Conservation (phyloP, 2,329 filamentous ascomycete genomes). For the Teratosphaeria zuluensis region DNA sequence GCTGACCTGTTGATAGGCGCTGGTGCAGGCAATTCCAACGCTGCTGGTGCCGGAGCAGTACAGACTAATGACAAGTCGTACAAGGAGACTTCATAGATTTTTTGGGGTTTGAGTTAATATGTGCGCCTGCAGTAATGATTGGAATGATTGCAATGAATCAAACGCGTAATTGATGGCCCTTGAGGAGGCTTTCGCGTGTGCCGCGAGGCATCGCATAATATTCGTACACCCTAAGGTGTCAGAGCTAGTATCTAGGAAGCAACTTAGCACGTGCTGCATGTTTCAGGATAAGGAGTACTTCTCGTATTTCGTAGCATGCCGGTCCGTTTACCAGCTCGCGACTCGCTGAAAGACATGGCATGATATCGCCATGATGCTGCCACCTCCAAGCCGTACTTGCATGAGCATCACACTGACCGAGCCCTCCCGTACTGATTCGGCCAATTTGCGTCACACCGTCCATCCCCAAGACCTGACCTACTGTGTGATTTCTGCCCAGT, state of each 20-base stretch:
- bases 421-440: neutral
- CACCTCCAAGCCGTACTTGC: neutral
- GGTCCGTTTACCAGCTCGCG: neutral
- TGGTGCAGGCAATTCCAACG: constrained; percentile 18
- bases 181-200: neutral
- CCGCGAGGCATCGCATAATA: neutral
- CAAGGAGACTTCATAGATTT: neutral
- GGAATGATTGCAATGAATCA: neutral
- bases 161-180: neutral
- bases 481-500: neutral
- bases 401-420: neutral
- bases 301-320: neutral
- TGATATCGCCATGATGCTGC: neutral
- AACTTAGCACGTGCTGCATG: constrained; percentile 1
- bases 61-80: constrained; percentile 15
- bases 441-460: neutral
- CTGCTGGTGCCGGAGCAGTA: constrained; percentile 14
- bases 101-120: neutral
- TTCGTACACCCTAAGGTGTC: neutral
- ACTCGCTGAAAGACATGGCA: neutral
- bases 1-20: constrained; percentile 13
- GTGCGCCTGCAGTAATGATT: neutral
- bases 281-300: constrained; percentile 2
- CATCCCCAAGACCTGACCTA: neutral
- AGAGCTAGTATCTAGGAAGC: constrained; percentile 1